Evolutionary conservation across 768 basidiomycete genomes (phyloP), one percentile per base, ranked within the genome.

Genomic region (Fibroporia radiculosa): DNA sequence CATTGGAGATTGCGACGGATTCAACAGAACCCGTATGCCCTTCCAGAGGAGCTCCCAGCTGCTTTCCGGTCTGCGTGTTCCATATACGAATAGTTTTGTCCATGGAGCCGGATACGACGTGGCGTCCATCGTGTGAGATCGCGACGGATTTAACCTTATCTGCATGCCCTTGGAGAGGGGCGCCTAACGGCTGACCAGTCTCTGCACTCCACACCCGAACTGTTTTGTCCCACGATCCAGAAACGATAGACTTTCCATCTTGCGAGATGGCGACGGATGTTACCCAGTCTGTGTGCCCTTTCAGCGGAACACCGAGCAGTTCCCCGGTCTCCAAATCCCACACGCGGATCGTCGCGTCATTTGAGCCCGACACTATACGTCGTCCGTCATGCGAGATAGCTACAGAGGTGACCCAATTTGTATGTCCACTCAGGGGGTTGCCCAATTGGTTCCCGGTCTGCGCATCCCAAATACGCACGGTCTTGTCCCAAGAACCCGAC

Each of bases 391-490:
- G 36, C 3, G 50, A 52, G 44, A 53, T 49, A 10, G 62, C 54
- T 41, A 72, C 66, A 38, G 59, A 62, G 2, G 65, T 67, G 28
- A 56, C 51, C 4, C 29, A 32, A 24, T 24, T 42, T 13, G 10
- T 41, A 37, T 55, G 54, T 5, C 49, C 51, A 13, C 46, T 11
- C n/a, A n/a, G n/a, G 16, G 50, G 13, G 7, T 24, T 6, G 4
- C 25, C 3, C 13, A 25, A 27, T 7, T 34, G n/a, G 8, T 20
- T 42, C 20, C 50, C 54, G 35, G 54, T 67, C 8, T 5, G 28
- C 1, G 42, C 18, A 3, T 43, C 31, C 65, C 66, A 66, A 3
- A 67, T 18, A 8, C 54, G 26, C 10, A 66, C 46, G 7, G 55
- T 62, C 27, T 45, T 40, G 44, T 65, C 63, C 10, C 28, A 34